Evolutionary conservation across 305 asterid species (phyloP), one percentile per base, ranked within the genome.

Genomic region (Ajuga reptans): DNA sequence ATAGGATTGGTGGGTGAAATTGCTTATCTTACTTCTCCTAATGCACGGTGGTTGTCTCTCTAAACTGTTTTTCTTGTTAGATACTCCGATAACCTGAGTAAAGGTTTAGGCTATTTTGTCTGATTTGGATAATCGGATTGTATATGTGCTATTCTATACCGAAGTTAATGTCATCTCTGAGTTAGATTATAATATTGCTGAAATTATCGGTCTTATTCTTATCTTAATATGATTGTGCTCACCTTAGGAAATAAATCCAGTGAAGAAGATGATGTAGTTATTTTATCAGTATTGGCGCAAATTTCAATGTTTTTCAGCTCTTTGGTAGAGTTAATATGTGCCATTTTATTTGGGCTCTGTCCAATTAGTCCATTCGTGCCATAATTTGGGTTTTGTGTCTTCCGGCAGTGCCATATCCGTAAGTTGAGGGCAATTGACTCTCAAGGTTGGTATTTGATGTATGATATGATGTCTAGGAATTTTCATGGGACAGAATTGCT

Each of bases 41-140:
- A 47, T 29, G 10, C 50, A 12, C 54, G 7, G 39, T 33, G 29
- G 7, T 8, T 27, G 7, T 51, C 15, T 8, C 14, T 29, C 37
- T 45, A 11, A n/a, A 31, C 14, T 45, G 34, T 3, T 42, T 59
- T 46, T 45, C 3, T 65, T 52, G 54, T 39, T 50, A 29, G 14
- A n/a, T 39, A 39, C 33, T 39, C 37, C n/a, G 64, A 12, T 66
- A 27, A 46, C 47, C 58, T 29, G 43, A 27, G 52, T 64, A 17
- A 46, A 66, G 57, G 39, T 58, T 31, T 31, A 33, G 17, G n/a
- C 31, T 10, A 8, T 24, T 58, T 60, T 43, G 16, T 53, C 36
- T 21, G 61, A 69, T 64, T 64, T 71, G 46, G 54, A 39, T 52
- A 39, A 31, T 16, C 59, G 59, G 50, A 10, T 39, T n/a, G 39